Evolutionary conservation across 768 basidiomycete species (phyloP).

Genomic region (Mycena vulgaris): DNA sequence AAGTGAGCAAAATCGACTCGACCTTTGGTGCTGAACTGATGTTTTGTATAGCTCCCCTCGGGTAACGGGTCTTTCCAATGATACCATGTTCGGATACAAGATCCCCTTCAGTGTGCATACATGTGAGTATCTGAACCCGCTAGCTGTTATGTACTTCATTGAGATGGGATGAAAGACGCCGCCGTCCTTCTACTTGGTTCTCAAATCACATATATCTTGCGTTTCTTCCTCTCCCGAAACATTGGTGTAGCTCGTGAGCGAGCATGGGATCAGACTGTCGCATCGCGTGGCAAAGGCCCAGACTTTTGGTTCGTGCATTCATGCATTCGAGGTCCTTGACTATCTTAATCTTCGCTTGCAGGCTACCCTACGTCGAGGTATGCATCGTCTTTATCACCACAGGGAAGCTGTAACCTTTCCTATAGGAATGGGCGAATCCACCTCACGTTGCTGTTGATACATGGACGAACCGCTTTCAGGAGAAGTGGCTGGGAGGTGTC

Average conservation of each 20-base stretch:
- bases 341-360: not conserved
- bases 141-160: not conserved
- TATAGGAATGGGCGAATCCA: constrained; percentile 85
- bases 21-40: not conserved
- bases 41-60: constrained; percentile 66
- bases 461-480: constrained; percentile 46
- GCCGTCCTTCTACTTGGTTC: constrained; percentile 80
- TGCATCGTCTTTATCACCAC: not conserved
- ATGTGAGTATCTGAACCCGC: constrained; percentile 60
- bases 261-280: constrained; percentile 87
- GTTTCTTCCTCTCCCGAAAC: constrained; percentile 88
- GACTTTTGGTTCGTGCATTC: constrained; percentile 76
- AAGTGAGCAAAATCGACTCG: constrained; percentile 60
- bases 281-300: constrained; percentile 84
- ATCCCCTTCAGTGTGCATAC: constrained; percentile 81
- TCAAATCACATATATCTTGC: constrained; percentile 82
- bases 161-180: constrained; percentile 67
- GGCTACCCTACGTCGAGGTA: constrained; percentile 37
- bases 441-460: constrained; percentile 55
- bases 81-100: constrained; percentile 75
- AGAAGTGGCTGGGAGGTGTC: constrained; percentile 55
- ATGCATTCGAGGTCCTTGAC: not conserved
- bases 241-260: constrained; percentile 84
- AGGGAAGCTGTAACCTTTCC: constrained; percentile 65
- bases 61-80: constrained; percentile 72